Conservation (phyloP, 352 stramenopile species). For the Phytophthora ohioensis region DNA sequence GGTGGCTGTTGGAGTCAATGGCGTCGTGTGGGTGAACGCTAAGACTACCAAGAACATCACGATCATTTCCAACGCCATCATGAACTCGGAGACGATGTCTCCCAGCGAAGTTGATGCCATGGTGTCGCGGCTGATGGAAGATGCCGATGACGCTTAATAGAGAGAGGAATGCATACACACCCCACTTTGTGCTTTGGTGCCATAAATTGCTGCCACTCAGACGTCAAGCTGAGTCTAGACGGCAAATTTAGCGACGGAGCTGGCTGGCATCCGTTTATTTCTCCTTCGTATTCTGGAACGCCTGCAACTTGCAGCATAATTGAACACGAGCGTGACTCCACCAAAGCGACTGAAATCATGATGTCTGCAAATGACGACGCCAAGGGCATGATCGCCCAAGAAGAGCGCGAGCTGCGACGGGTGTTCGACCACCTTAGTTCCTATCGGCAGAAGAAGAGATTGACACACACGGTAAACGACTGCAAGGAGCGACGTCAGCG, state of each 20-base stretch:
- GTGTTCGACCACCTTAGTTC: constrained; percentile 95
- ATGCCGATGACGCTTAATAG: constrained; percentile 55
- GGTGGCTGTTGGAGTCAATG: constrained; percentile 96
- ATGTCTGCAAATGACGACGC: constrained; percentile 78
- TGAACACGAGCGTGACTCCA: constrained; percentile 8
- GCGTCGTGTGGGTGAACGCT: constrained; percentile 96
- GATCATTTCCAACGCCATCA: constrained; percentile 89
- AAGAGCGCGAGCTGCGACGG: constrained; percentile 94
- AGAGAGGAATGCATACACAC: constrained; percentile 30
- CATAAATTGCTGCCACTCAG: constrained; percentile 8
- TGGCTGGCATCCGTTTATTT: constrained; percentile 22
- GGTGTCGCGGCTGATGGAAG: constrained; percentile 75
- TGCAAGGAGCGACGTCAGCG: constrained; percentile 68
- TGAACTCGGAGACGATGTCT: constrained; percentile 91
- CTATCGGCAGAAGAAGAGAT: constrained; percentile 90
- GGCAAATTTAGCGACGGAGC: constrained; percentile 30
- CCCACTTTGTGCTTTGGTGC: constrained; percentile 4
- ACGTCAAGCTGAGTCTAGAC: neutral
- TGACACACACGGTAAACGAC: constrained; percentile 47
- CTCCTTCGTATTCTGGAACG: neutral
- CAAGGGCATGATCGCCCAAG: constrained; percentile 93
- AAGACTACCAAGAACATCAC: constrained; percentile 84
- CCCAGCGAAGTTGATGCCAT: constrained; percentile 78
- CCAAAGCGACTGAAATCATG: constrained; percentile 39
- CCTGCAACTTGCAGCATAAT: constrained; percentile 8